Base-by-base conservation (phyloP, 176 grass and related monocot species). In the Triticum monococcum region DNA sequence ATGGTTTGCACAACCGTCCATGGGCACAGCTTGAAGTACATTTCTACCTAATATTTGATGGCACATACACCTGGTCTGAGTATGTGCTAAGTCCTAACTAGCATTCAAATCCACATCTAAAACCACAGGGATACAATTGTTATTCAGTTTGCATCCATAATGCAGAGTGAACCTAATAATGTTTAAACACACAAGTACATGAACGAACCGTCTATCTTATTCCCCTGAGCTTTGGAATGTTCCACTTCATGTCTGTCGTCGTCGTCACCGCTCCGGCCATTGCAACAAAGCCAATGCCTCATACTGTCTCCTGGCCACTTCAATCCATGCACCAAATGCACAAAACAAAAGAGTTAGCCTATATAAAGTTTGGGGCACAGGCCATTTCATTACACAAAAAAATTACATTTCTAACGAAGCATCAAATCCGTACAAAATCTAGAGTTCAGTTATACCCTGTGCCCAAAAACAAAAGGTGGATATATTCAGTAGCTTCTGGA, bases 241-340 rank as follows among this genome's bases (percentile, higher is more conserved):
- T 85, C 86, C 86, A 57, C 69, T 25, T 76, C 78, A 33, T 25
- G 77, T 13, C 1, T 63, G 18, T 88, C 89, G 0, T 90, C 85
- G 9, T 88, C 71, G 0, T 77, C 90, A 0, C 81, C 63, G 3
- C 64, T 54, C 9, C 31, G 54, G 56, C 78, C 57, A 52, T 85
- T 85, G 81, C 90, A 91, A 71, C 90, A 91, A 10, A 88, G 77
- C 90, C 90, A 91, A 50, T 35, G 69, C 50, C 81, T 75, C 90
- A 91, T 91, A 40, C 54, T 20, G 77, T 11, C 77, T 79, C 37
- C 69, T 76, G 81, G 48, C 77, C 78, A 40, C 90, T 91, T 85
- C 71, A 82, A 68, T 33, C 36, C 77, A 81, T 81, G 90, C 24
- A 85, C 25, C 62, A 85, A 25, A 86, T 67, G 2, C 50, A 88